Base-by-base conservation (phyloP, 2,329 filamentous ascomycete species). In the Spiromastix sp. region DNA sequence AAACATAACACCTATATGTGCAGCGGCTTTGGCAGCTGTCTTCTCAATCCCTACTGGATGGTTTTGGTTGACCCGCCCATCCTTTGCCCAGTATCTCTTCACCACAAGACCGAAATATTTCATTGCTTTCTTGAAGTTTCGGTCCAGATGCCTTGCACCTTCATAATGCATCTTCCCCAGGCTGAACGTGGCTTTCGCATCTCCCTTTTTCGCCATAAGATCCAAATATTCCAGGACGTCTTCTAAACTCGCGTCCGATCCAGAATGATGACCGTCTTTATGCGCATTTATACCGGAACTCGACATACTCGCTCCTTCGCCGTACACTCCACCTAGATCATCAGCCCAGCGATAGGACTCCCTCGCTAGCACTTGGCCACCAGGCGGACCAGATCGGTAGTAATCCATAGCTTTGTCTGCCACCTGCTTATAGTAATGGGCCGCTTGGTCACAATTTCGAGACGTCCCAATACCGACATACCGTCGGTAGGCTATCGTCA, bases 151-250 rank as follows among this genome's bases (percentile, higher is more conserved):
- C 37, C 82, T 72, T 37, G 85, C 78, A 1, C 87, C 87, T 39
- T 95, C 87, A 50, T 94, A 94, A 55, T 93, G 83, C 42, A 93
- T 74, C 44, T 85, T 78, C 3, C 84, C 87, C 1, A 95, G 66
- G 42, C 83, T 87, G 50, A 87, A 86, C 0, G 85, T 89, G 1
- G 87, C 85, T 54, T 84, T 86, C 37, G 85, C 74, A 51, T 94
- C 85, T 8, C 87, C 86, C 55, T 93, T 93, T 41, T 87, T 77
- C 4, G 85, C 85, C 70, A 93, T 81, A 27, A 94, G 70, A 49
- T 94, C 85, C 45, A 94, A 68, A 48, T 94, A 98, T 55, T 98
- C 91, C 40, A 98, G 77, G 11, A 96, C 82, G 57, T 98, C 89
- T 48, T 93, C 86, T 39, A 95, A 75, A 11, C 85, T 83, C 1